Evolutionary conservation across 2,329 filamentous ascomycete species (phyloP), one percentile per base, ranked within the genome.

Genomic region (Stromatinia cepivora): DNA sequence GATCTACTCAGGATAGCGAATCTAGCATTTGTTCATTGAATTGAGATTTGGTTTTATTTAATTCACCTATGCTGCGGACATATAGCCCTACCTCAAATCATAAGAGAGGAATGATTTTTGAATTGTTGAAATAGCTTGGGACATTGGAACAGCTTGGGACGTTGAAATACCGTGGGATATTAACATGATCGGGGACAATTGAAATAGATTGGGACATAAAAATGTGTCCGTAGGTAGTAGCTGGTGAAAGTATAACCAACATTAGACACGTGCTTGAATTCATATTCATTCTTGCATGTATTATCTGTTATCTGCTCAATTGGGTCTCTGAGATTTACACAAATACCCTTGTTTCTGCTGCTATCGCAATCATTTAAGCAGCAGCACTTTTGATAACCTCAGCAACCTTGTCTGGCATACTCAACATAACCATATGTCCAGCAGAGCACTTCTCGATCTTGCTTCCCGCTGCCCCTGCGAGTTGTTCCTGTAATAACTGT

Each of bases 351-450:
- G 15, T n/a, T 56, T 56, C 54, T 25, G 9, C 36, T 39, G 1
- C 34, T 39, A 39, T 39, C 39, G 22, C 4, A 57, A 57, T 25
- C 54, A 36, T 13, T 57, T 22, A 39, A 57, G 54, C 34, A 39
- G 34, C 34, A 57, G 54, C 54, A 57, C 20, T 39, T 25, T n/a
- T 36, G 54, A 57, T 36, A 36, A 57, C 34, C 15, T 57, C 34
- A 4, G 22, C 22, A 34, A 57, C 54, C 20, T 57, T 57, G 10
- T 25, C 22, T 39, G 34, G 54, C 54, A 57, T 57, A 39, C 34
- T 57, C 20, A 39, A 25, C 54, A 57, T 57, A 39, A 57, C 22
- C 34, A 39, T 57, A n/a, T 57, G 54, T 25, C 54, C 54, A 15
- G 34, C 34, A 39, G 54, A 5, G 6, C 17, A 57, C 22, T 39